Percentiles rank a stretch among this genome's conserved stretches.
Evolutionary conservation across 2,329 filamentous ascomycete species (phyloP).

Genomic region (Coleophoma cylindrospora): DNA sequence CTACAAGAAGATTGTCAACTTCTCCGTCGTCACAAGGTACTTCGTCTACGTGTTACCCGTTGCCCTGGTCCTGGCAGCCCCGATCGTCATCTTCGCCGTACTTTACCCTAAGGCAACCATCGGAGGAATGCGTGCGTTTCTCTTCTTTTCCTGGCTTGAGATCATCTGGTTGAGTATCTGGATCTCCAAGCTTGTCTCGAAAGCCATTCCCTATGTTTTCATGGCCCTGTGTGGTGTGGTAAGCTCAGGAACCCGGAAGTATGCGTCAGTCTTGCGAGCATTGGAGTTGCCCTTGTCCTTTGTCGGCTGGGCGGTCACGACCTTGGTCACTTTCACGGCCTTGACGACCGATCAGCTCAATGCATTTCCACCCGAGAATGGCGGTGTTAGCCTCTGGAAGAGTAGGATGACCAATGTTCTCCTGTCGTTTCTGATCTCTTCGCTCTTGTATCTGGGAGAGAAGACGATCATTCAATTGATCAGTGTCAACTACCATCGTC

Average conservation of each 20-base stretch:
- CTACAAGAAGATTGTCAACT: constrained; percentile 59
- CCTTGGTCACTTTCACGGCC: constrained; percentile 56
- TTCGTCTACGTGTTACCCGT: constrained; percentile 64
- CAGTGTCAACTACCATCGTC: constrained; percentile 79
- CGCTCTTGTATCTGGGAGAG: constrained; percentile 69
- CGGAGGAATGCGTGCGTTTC: constrained; percentile 46
- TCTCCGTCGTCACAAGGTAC: constrained; percentile 61
- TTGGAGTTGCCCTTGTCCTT: constrained; percentile 63
- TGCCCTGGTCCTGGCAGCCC: constrained; percentile 54
- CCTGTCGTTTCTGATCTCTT: constrained; percentile 61
- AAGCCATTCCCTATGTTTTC: constrained; percentile 54
- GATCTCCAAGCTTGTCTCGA: constrained; percentile 61
- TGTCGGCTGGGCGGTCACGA: constrained; percentile 63
- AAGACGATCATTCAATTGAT: constrained; percentile 78
- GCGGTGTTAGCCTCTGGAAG: constrained; percentile 36
- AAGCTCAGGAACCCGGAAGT: constrained; percentile 66
- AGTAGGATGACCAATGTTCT: constrained; percentile 59
- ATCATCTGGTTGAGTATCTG: constrained; percentile 64
- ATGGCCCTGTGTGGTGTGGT: constrained; percentile 67
- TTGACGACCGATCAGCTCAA: constrained; percentile 34
- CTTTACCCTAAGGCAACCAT: constrained; percentile 17
- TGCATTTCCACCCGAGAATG: constrained; percentile 8
- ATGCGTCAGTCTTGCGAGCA: constrained; percentile 58
- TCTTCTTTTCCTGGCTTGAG: constrained; percentile 65
- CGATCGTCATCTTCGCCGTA: constrained; percentile 44